phyloP scores from a whole-genome alignment of 208 protist species.

The Trypanosoma mega region DNA sequence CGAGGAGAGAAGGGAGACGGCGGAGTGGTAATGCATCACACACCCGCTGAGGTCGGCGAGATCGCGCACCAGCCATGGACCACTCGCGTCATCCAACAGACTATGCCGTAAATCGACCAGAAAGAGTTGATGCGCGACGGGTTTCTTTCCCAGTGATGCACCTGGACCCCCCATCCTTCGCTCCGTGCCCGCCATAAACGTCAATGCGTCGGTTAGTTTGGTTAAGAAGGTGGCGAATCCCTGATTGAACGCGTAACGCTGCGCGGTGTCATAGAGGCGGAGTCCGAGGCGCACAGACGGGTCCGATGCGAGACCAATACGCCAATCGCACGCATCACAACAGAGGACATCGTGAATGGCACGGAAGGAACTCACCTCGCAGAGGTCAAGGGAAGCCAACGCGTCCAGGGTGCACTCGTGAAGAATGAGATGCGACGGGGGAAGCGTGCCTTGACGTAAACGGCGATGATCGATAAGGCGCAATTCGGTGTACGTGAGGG shows the following conservation, averaged over 20 bases:
- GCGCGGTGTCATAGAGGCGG: slow-evolving; percentile 29
- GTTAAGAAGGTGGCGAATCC: slow-evolving; percentile 32
- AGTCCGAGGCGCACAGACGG: slow-evolving; percentile 34
- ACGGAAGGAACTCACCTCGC: neutral
- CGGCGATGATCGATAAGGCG: slow-evolving; percentile 22
- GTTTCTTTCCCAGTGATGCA: neutral
- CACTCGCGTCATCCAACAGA: slow-evolving; percentile 30
- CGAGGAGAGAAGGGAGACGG: slow-evolving; percentile 16
- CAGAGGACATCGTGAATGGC: slow-evolving; percentile 10
- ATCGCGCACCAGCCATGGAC: slow-evolving; percentile 34
- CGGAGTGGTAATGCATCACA: slow-evolving; percentile 25
- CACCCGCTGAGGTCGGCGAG: slow-evolving; percentile 32
- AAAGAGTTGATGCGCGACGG: slow-evolving; percentile 23
- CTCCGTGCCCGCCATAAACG: slow-evolving; percentile 13
- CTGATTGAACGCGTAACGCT: slow-evolving; percentile 30
- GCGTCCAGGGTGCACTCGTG: slow-evolving; percentile 8
- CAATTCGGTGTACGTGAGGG: slow-evolving; percentile 30
- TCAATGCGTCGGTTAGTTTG: slow-evolving; percentile 29
- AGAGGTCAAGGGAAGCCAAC: slow-evolving; percentile 3
- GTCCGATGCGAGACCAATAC: slow-evolving; percentile 36
- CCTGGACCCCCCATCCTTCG: slow-evolving; percentile 2
- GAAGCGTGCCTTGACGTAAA: neutral
- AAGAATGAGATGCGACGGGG: slow-evolving; percentile 4
- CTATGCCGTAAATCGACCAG: slow-evolving; percentile 41
- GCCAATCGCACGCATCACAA: slow-evolving; percentile 14